phyloP scores from a whole-genome alignment of 441 rosid species.

The Metrosideros polymorpha region DNA sequence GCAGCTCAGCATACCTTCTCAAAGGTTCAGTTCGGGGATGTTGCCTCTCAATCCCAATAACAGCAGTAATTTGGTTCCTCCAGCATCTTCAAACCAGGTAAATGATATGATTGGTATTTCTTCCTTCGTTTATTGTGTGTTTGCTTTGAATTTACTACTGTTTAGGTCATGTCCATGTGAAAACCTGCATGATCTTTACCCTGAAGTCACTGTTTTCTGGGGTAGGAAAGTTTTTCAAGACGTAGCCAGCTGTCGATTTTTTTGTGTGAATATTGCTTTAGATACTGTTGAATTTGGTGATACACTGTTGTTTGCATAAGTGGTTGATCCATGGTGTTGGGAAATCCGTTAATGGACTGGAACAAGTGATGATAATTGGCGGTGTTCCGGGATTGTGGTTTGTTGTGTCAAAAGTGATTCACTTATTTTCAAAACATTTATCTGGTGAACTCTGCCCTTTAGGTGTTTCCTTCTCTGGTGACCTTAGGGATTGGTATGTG shows the following conservation, averaged over 20 bases:
- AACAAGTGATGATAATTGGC: neutral
- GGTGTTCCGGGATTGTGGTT: neutral
- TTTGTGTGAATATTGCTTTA: neutral
- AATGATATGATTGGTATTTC: neutral
- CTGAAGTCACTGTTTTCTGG: neutral
- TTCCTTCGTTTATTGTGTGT: neutral
- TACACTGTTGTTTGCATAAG: neutral
- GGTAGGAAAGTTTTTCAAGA: neutral
- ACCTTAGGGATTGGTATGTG: neutral
- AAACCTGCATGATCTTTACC: neutral
- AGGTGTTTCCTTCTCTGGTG: neutral
- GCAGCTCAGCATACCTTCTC: slow-evolving; percentile 2
- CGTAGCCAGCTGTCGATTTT: neutral
- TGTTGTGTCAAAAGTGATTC: neutral
- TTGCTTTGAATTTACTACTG: neutral
- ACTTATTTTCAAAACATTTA: neutral
- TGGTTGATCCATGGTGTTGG: neutral
- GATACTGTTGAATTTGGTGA: neutral
- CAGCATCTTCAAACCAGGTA: slow-evolving; percentile 4
- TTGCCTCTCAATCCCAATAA: neutral
- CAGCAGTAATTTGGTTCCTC: neutral
- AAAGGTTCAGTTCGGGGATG: neutral
- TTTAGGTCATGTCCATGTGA: neutral
- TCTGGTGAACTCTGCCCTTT: neutral
- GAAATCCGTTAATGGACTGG: neutral